Evolutionary conservation across 352 stramenopile genomes (phyloP).

Genomic region (Phytophthora parvispora): DNA sequence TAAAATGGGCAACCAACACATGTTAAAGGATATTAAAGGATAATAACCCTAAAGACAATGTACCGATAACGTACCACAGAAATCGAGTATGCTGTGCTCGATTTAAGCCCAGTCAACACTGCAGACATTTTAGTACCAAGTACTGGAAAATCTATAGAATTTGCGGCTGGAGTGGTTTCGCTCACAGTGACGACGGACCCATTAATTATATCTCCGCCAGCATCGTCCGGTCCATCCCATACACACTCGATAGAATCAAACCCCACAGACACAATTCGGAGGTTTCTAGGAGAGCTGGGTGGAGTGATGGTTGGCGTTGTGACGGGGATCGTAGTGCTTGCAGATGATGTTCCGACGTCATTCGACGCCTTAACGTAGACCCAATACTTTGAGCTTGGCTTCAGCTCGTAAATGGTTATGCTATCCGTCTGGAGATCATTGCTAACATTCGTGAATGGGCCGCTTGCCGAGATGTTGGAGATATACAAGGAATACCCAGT

Average conservation of each 20-base stretch:
- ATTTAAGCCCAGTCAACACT: slow-evolving; percentile 9
- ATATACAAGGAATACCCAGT: slow-evolving; percentile 49
- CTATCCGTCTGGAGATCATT: slow-evolving; percentile 21
- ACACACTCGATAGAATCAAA: slow-evolving; percentile 33
- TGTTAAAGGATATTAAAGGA: no score
- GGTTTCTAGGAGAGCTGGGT: slow-evolving; percentile 43
- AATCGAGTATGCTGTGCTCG: slow-evolving; percentile 47
- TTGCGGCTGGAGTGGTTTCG: slow-evolving; percentile 13
- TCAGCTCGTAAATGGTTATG: slow-evolving; percentile 39
- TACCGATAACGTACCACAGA: slow-evolving; percentile 48
- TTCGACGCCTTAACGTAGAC: slow-evolving; percentile 51
- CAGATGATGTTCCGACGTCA: slow-evolving; percentile 41
- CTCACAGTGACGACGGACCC: slow-evolving; percentile 37
- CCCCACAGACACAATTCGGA: slow-evolving; percentile 37
- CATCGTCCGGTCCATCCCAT: slow-evolving; percentile 49
- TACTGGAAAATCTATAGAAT: neutral
- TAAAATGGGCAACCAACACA: neutral
- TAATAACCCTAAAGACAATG: no score
- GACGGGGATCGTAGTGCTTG: slow-evolving; percentile 20
- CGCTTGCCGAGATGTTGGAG: slow-evolving; percentile 1
- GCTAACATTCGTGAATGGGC: slow-evolving; percentile 34
- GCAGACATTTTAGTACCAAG: neutral
- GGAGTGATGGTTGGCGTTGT: slow-evolving; percentile 35
- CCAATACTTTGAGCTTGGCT: slow-evolving; percentile 48
- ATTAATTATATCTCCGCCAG: slow-evolving; percentile 45